These are phyloP conservation scores for Linanthus parryae DNA, from an alignment of 148 eudicot genomes.

Conservation along the genomic window DNA sequence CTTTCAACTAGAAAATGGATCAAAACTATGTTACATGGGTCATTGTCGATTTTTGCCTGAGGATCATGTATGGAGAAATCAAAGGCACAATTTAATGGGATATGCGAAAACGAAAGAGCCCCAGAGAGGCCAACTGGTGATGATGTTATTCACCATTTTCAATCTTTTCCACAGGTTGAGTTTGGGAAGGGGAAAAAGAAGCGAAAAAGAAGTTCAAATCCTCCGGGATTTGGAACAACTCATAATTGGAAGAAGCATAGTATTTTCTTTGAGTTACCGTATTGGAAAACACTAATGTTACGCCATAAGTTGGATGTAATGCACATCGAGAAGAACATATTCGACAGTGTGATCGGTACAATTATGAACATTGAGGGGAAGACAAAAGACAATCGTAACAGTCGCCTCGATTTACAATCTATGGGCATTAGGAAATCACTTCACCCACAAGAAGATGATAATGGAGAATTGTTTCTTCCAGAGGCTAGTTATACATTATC, in stretches of 20 bases:
- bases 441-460: background rate
- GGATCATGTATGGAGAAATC: background rate
- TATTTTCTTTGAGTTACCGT: constrained; percentile 1
- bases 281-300: background rate
- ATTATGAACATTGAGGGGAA: background rate
- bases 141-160: background rate
- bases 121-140: background rate
- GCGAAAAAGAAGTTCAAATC: background rate
- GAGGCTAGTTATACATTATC: background rate
- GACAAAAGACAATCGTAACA: background rate
- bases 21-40: background rate
- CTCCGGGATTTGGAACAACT: background rate
- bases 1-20: background rate
- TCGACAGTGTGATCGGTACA: background rate
- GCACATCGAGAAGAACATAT: background rate
- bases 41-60: background rate
- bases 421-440: background rate
- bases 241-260: background rate
- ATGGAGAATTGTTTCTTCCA: constrained; percentile 1
- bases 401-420: background rate
- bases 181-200: background rate
- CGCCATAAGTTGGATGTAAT: background rate
- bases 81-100: no score
- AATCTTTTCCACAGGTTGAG: background rate
- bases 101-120: background rate